A percentile compares a stretch with the other conserved stretches of the same genome.
These are phyloP conservation scores for Phaeosphaeriaceae sp. DNA, from an alignment of 2,329 filamentous ascomycete species.

Conservation along the genomic window DNA sequence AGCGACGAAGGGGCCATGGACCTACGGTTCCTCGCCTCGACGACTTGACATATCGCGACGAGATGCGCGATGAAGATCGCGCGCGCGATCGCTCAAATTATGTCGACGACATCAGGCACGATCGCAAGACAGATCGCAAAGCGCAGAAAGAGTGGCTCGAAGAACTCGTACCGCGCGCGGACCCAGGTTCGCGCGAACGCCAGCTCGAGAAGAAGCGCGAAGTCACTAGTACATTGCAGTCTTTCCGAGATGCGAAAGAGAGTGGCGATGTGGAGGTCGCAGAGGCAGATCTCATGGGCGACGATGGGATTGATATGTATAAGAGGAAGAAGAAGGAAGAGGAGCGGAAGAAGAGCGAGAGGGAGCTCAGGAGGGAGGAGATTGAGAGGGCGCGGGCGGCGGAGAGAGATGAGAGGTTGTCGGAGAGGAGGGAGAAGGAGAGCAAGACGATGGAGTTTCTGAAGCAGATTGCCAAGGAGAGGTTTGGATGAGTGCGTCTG, in stretches of 20 bases:
- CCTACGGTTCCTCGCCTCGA: conserved; percentile 73
- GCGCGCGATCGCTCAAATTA: conserved; percentile 58
- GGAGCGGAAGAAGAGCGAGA: conserved; percentile 78
- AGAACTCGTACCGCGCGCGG: conserved; percentile 82
- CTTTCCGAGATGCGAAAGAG: conserved; percentile 72
- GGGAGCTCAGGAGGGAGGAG: conserved; percentile 84
- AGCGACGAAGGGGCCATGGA: conserved; percentile 48
- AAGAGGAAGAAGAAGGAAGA: conserved; percentile 70
- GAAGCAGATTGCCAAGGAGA: conserved; percentile 76
- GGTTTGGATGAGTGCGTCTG: conserved; percentile 56
- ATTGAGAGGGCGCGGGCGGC: conserved; percentile 74
- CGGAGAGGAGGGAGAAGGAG: conserved; percentile 76
- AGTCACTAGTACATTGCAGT: conserved; percentile 73
- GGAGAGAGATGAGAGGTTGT: conserved; percentile 79
- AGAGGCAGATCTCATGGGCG: conserved; percentile 81
- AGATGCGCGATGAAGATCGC: conserved; percentile 62
- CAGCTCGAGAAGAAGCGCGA: conserved; percentile 84
- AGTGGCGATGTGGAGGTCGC: conserved; percentile 70
- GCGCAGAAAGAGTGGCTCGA: conserved; percentile 76
- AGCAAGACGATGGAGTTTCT: conserved; percentile 84
- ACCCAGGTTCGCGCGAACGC: conserved; percentile 81
- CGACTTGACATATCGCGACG: conserved; percentile 72
- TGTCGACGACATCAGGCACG: conserved; percentile 63
- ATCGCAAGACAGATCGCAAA: conserved; percentile 69
- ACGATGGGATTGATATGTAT: conserved; percentile 68